Evolutionary conservation across 1,139 yeast species (phyloP), one percentile per base, ranked within the genome.

Genomic region (Hansenula lynferdii): DNA sequence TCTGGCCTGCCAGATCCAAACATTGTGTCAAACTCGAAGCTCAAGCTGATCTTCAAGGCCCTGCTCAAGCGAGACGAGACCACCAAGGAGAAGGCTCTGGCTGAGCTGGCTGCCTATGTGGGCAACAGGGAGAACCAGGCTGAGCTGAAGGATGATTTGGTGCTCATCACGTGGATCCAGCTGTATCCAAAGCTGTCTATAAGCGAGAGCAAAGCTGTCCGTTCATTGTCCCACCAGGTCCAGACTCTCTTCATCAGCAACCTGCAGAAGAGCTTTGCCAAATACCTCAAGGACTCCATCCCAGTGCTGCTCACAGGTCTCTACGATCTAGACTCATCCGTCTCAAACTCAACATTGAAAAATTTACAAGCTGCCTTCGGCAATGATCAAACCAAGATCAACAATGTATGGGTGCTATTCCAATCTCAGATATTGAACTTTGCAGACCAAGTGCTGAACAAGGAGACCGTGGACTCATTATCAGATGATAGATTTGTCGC

Each of bases 31-130:
- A 72, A 79, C 39, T 69, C 90, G n/a, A 72, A 73, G 20, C 55
- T 85, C 39, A 73, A 73, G 28, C 69, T 90, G 16, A 66, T 80
- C 11, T 84, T 89, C 66, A 89, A 85, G 56, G 77, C 84, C 14
- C 61, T 90, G 33, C 56, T 81, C 55, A 90, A 89, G 58, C 77
- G 85, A 54, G 96, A 89, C 53, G 72, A 84, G 12, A 80, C 78
- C 18, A 92, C 98, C 0, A 85, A 81, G 54, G 96, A 87, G 51
- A 85, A 82, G 54, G 89, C 95, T 0, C 63, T 87, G 26, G 60
- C 51, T 10, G 95, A 85, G 28, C 61, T 90, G 25, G 43, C 53
- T 2, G 48, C 51, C 2, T 50, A 62, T 16, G 49, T 72, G 5
- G 50, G 48, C 3, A 56, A 57, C n/a, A 43, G 58, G 6, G 54